Evolutionary conservation across 192 early-diverging fungal genomes (phyloP).

Genomic region (Podila epigama): DNA sequence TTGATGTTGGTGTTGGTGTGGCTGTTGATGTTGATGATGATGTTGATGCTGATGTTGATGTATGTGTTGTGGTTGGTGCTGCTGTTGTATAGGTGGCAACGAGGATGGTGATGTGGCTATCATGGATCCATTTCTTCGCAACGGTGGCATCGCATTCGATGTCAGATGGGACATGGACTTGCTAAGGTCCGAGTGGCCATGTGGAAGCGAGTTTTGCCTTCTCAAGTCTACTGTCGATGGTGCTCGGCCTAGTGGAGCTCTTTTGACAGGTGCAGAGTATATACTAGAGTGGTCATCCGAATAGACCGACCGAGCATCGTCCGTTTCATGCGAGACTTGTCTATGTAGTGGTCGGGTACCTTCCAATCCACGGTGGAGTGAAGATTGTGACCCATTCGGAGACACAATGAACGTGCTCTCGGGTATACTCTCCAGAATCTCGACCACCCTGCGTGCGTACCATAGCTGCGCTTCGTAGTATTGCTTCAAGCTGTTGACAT

Average conservation of each 20-base stretch:
- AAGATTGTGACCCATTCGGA: neutral
- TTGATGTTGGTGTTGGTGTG: neutral
- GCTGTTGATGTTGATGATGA: no score
- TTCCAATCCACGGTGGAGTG: neutral
- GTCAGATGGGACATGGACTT: constrained; percentile 5
- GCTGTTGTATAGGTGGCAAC: no score
- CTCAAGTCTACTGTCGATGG: constrained; percentile 9
- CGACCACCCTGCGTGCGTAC: constrained; percentile 17
- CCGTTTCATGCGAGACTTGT: constrained; percentile 1
- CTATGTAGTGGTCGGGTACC: neutral
- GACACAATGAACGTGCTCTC: constrained; percentile 8
- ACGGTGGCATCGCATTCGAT: neutral
- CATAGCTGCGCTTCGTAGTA: constrained; percentile 20
- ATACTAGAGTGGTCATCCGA: constrained; percentile 13
- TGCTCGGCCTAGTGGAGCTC: neutral
- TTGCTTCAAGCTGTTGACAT: constrained; percentile 3
- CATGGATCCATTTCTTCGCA: neutral
- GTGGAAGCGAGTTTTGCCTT: neutral
- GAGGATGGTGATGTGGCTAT: neutral
- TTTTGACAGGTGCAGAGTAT: neutral
- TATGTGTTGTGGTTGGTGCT: neutral
- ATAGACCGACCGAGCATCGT: constrained; percentile 3
- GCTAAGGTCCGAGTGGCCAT: neutral
- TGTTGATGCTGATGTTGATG: neutral
- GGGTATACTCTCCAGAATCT: constrained; percentile 12